Evolutionary conservation across 768 basidiomycete genomes (phyloP).

Genomic region (Chlorophyllum brunneum): DNA sequence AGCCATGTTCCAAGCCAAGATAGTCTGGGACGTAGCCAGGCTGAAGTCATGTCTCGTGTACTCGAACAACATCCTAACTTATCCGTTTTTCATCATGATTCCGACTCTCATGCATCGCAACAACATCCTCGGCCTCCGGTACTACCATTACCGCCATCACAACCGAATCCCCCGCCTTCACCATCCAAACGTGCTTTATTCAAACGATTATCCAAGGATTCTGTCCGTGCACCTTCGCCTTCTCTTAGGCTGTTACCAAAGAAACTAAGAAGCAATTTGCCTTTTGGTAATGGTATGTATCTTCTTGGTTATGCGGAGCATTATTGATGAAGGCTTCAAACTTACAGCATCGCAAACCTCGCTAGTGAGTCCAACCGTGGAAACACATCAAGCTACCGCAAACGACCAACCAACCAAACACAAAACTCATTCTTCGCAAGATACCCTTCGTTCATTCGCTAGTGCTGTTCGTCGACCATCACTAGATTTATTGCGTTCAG

Average conservation of each 20-base stretch:
- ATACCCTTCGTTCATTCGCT: conserved; percentile 22
- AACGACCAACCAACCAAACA: conserved; percentile 30
- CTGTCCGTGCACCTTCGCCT: conserved; percentile 30
- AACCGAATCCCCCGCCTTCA: conserved; percentile 38
- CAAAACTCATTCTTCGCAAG: conserved; percentile 24
- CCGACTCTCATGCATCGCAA: conserved; percentile 25
- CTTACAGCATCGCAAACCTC: conserved; percentile 9
- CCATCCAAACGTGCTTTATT: conserved; percentile 50
- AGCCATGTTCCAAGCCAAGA: background rate
- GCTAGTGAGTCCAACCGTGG: conserved; percentile 11
- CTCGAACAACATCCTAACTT: conserved; percentile 61
- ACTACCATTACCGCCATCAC: background rate
- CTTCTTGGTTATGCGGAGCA: background rate
- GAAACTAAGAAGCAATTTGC: conserved; percentile 41
- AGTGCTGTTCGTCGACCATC: conserved; percentile 31
- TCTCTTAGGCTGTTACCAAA: conserved; percentile 41
- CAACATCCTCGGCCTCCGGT: conserved; percentile 7
- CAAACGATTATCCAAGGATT: conserved; percentile 46
- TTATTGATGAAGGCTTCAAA: conserved; percentile 15
- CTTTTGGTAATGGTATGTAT: conserved; percentile 16
- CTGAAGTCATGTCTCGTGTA: conserved; percentile 47
- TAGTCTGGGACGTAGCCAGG: conserved; percentile 13
- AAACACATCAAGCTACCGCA: conserved; percentile 6
- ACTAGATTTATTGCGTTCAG: conserved; percentile 34
- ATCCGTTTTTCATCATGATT: conserved; percentile 51